Conservation (phyloP, 1,284 basidiomycete genomes). For the Tylopilus sp. region DNA sequence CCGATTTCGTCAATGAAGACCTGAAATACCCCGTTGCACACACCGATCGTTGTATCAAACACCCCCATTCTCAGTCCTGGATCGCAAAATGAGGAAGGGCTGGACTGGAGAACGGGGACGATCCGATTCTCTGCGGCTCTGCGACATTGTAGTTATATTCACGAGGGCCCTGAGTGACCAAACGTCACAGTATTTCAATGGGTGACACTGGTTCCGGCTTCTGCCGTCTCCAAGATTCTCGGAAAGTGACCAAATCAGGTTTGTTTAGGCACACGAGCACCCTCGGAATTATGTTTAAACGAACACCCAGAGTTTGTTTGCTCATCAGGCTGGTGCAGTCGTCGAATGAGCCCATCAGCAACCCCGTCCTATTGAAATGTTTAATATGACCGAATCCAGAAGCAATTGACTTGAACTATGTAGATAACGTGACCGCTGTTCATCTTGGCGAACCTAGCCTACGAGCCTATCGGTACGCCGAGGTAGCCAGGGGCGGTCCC, state of each 20-base stretch:
- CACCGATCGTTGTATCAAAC: conserved; percentile 18
- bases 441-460: too few relatives aligned
- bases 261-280: background rate
- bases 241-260: background rate
- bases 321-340: too few relatives aligned
- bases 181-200: too few relatives aligned
- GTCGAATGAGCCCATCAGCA: background rate
- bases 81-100: background rate
- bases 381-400: too few relatives aligned
- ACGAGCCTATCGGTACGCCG: too few relatives aligned
- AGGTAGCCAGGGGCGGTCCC: too few relatives aligned
- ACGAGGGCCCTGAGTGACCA: background rate
- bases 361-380: too few relatives aligned
- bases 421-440: too few relatives aligned
- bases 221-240: background rate
- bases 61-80: conserved; percentile 8
- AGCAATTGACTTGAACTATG: too few relatives aligned
- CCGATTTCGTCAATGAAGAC: background rate
- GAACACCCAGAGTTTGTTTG: background rate
- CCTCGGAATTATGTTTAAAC: background rate
- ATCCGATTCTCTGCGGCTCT: too few relatives aligned
- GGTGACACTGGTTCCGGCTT: too few relatives aligned
- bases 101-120: background rate
- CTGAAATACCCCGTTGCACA: background rate
- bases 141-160: too few relatives aligned